Evolutionary conservation across 164 flowering plant species (phyloP).

Genomic region (Annona squamosa): DNA sequence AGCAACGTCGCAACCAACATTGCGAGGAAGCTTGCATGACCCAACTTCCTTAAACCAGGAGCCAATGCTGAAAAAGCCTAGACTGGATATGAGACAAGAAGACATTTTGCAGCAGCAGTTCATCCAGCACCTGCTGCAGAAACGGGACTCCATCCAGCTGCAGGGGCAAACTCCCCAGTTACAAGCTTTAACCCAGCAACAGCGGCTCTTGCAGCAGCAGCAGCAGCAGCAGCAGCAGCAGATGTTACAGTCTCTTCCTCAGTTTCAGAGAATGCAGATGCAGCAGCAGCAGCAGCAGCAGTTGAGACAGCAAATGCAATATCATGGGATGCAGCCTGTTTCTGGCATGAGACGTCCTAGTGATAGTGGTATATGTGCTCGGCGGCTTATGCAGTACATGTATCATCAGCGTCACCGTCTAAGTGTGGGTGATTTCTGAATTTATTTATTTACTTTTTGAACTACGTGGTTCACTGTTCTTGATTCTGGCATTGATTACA

Average conservation of each 20-base stretch:
- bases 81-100: conserved; percentile 79
- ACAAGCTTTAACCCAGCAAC: conserved; percentile 79
- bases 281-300: conserved; percentile 51
- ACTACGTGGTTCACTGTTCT: neutral
- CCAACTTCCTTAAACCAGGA: conserved; percentile 54
- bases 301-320: conserved; percentile 61
- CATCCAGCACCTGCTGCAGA: conserved; percentile 69
- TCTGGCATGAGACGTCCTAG: conserved; percentile 53
- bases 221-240: conserved; percentile 52
- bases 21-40: conserved; percentile 36
- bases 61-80: conserved; percentile 72
- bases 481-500: neutral
- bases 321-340: conserved; percentile 49
- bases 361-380: conserved; percentile 86
- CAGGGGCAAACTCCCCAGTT: conserved; percentile 69
- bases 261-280: conserved; percentile 63
- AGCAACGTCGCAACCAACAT: conserved; percentile 62
- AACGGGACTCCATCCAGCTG: conserved; percentile 64
- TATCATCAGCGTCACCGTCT: conserved; percentile 91
- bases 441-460: neutral
- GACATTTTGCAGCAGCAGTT: conserved; percentile 73
- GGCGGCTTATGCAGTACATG: conserved; percentile 86
- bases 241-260: conserved; percentile 68
- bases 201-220: conserved; percentile 51
- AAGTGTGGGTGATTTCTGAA: conserved; percentile 38